These are phyloP conservation scores for Adansonia gregorii DNA, from an alignment of 441 rosid species.

Conservation along the genomic window DNA sequence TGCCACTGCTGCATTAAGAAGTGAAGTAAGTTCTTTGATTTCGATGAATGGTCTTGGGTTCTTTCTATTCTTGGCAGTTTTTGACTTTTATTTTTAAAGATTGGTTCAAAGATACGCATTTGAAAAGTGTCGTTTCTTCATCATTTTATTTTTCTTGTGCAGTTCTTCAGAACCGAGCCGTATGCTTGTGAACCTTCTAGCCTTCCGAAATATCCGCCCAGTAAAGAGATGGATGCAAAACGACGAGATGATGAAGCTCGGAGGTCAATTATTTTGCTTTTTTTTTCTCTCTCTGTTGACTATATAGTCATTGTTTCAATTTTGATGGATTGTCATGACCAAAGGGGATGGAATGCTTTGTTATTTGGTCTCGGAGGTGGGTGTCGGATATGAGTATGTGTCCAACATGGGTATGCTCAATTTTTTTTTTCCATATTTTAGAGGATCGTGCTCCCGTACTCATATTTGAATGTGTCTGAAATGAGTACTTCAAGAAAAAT, in stretches of 20 bases:
- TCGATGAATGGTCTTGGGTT: not conserved
- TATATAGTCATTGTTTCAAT: not conserved
- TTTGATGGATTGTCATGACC: constrained; percentile 12
- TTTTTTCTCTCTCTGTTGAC: not conserved
- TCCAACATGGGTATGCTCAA: no score
- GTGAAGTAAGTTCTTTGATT: constrained; percentile 61
- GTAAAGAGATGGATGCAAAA: constrained; percentile 94
- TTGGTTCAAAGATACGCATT: not conserved
- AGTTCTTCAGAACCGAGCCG: constrained; percentile 84
- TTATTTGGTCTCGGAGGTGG: no score
- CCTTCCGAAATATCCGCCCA: constrained; percentile 94
- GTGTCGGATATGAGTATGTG: no score
- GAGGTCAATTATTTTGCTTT: constrained; percentile 47
- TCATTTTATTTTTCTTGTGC: constrained; percentile 29
- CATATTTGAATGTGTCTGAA: no score
- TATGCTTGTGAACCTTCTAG: constrained; percentile 88
- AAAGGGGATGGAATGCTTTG: not conserved
- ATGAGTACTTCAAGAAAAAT: no score
- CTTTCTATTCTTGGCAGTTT: constrained; percentile 27
- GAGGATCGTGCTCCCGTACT: no score
- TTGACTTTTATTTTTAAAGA: not conserved
- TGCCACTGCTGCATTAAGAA: constrained; percentile 72
- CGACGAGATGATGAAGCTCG: constrained; percentile 88
- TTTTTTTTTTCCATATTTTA: no score
- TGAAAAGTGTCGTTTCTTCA: not conserved